Base-by-base conservation (phyloP, 805 yeast genomes). In the Saccharomyces kudriavzevii region DNA sequence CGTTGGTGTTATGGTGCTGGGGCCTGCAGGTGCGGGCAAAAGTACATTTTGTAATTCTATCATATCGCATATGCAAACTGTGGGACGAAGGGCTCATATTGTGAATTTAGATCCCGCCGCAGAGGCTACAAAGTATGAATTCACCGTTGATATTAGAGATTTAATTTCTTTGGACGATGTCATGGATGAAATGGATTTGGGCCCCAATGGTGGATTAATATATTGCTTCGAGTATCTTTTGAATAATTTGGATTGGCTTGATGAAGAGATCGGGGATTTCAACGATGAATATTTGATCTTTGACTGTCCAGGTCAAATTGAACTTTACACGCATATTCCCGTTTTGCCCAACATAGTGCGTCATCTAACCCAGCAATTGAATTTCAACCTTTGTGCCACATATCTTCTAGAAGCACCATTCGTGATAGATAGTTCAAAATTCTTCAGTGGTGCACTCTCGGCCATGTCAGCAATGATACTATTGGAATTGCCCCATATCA, bases 381-480 rank as follows among this genome's bases (percentile, higher is more conserved):
- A 87, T 64, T 92, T 94, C 74, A 86, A 84, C 53, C 73, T 95
- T 14, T 94, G 99, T 74, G 97, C 97, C 25, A 82, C 96, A 0
- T 94, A 94, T 70, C 73, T 94, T 48, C 71, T 94, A 56, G 99
- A 94, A 67, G 96, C 98, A 0, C 92, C 98, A 2, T 94, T 94
- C 70, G 87, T 92, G 48, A 77, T 92, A 54, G 99, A 94, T 68
- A 79, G 83, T 47, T 81, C 96, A 10, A 95, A 95, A 71, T 94
- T 90, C 70, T 94, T 94, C 69, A 85, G 96, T 52, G 99, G 99
- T 2, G 95, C 96, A 0, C 75, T 94, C 55, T 83, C 91, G 67
- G 99, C 99, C 22, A 94, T 94, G 99, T 85, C 96, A 24, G 96
- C 99, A 1, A 94, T 94, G 99, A 89, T 94, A 28, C 75, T 94